These are phyloP conservation scores for Platanthera zijinensis DNA, from an alignment of 106 monocot genomes.

Conservation along the genomic window DNA sequence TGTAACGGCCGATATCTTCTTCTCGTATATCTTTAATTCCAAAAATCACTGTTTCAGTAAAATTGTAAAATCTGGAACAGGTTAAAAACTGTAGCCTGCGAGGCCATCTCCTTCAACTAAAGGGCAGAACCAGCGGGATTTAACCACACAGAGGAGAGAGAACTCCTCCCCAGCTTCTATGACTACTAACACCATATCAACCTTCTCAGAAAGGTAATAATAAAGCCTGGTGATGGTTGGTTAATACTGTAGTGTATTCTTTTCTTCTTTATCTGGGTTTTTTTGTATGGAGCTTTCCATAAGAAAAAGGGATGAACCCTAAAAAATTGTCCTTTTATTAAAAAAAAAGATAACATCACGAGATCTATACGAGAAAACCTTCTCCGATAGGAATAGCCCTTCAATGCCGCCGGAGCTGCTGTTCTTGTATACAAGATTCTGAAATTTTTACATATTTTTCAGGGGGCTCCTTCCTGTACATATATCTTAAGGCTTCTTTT, in stretches of 20 bases:
- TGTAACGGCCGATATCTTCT: conserved; percentile 16
- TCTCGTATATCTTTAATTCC: not conserved
- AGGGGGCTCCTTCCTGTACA: not conserved
- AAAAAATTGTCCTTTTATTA: not conserved
- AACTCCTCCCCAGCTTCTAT: not conserved
- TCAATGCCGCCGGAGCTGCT: not conserved
- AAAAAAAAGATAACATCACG: too few relatives aligned
- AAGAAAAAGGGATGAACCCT: not conserved
- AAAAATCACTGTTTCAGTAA: not conserved
- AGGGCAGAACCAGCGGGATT: conserved; percentile 3
- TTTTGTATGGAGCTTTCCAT: not conserved
- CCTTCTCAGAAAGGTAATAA: conserved; percentile 1
- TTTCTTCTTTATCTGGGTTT: not conserved
- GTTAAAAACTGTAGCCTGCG: conserved; percentile 44
- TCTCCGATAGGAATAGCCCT: not conserved
- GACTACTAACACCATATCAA: not conserved
- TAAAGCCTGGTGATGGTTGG: conserved; percentile 1
- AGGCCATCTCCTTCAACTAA: conserved; percentile 30
- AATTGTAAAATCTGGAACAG: conserved; percentile 14
- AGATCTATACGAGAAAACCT: not conserved
- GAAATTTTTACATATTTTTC: not conserved
- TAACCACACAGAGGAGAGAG: not conserved
- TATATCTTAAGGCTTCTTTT: not conserved
- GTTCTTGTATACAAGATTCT: conserved; percentile 1
- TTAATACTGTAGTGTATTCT: not conserved